These are phyloP conservation scores for Phytopythium boreale DNA, from an alignment of 352 stramenopile species.

Conservation along the genomic window DNA sequence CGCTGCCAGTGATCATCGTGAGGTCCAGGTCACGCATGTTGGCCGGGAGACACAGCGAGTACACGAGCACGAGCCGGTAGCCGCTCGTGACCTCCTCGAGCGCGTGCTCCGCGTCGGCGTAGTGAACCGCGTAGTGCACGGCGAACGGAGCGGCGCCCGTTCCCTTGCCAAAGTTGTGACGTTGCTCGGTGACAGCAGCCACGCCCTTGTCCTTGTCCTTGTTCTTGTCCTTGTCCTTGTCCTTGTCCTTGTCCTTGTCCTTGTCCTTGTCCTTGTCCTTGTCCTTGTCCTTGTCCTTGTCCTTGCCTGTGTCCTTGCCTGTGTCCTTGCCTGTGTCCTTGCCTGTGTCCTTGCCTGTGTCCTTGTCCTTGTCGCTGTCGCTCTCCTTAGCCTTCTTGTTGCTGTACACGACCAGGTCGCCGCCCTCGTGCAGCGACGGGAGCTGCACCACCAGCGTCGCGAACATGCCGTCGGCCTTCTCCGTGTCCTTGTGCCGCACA, in stretches of 20 bases:
- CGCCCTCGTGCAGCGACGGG: slow-evolving; percentile 20
- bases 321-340: too few relatives aligned
- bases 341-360: too few relatives aligned
- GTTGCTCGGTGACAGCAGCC: slow-evolving; percentile 1
- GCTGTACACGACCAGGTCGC: slow-evolving; percentile 17
- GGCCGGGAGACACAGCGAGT: slow-evolving; percentile 19
- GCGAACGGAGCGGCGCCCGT: slow-evolving; percentile 10
- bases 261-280: not conserved
- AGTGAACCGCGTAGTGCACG: slow-evolving; percentile 20
- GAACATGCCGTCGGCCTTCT: slow-evolving; percentile 51
- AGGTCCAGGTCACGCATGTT: slow-evolving; percentile 10
- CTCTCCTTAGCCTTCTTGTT: not conserved
- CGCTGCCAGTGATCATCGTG: not conserved
- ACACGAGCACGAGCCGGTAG: slow-evolving; percentile 20
- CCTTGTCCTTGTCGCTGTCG: not conserved
- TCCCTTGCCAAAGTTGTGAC: slow-evolving; percentile 19
- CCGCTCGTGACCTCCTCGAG: slow-evolving; percentile 17
- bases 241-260: slow-evolving; percentile 7
- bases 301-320: too few relatives aligned
- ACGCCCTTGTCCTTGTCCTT: not conserved
- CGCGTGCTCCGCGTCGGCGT: slow-evolving; percentile 20
- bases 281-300: slow-evolving; percentile 1
- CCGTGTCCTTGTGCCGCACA: slow-evolving; percentile 38
- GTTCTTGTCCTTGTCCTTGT: not conserved
- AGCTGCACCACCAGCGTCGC: slow-evolving; percentile 43